Conservation (phyloP, 2,329 filamentous ascomycete species). For the Golovinomyces cichoracearum region DNA sequence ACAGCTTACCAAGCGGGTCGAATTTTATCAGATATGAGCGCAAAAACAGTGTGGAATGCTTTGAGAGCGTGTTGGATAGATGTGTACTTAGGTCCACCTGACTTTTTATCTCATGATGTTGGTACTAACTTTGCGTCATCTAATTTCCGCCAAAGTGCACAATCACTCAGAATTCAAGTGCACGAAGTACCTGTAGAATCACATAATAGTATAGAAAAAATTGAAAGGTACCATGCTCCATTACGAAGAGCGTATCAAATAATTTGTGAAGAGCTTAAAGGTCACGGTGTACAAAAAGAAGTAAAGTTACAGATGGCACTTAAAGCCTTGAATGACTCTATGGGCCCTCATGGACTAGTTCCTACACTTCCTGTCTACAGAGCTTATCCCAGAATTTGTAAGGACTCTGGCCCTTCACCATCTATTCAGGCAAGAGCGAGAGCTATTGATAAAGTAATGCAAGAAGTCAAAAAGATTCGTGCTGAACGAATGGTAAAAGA, state of each 20-base stretch:
- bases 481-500: neutral
- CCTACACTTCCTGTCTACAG: neutral
- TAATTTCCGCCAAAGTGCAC: slow-evolving; percentile 1
- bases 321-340: slow-evolving; percentile 1
- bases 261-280: neutral
- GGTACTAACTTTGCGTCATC: slow-evolving; percentile 1
- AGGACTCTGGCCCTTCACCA: neutral
- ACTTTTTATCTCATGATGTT: neutral
- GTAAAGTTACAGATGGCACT: neutral
- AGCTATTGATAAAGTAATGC: slow-evolving; percentile 3
- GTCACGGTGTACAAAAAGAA: neutral
- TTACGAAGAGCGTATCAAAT: slow-evolving; percentile 1
- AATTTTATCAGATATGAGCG: neutral
- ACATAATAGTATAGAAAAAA: slow-evolving; percentile 2
- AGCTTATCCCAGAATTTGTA: neutral
- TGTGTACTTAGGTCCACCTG: slow-evolving; percentile 1
- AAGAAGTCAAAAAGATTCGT: slow-evolving; percentile 1
- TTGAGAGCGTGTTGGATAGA: slow-evolving; percentile 1
- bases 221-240: slow-evolving; percentile 1
- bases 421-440: neutral
- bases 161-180: neutral
- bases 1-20: slow-evolving; percentile 1
- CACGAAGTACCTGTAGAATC: slow-evolving; percentile 1
- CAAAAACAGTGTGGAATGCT: neutral
- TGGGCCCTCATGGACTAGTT: slow-evolving; percentile 1